Evolutionary conservation across 495 filamentous ascomycete species (phyloP), one percentile per base, ranked within the genome.

Genomic region (Aspergillus ellipticus): DNA sequence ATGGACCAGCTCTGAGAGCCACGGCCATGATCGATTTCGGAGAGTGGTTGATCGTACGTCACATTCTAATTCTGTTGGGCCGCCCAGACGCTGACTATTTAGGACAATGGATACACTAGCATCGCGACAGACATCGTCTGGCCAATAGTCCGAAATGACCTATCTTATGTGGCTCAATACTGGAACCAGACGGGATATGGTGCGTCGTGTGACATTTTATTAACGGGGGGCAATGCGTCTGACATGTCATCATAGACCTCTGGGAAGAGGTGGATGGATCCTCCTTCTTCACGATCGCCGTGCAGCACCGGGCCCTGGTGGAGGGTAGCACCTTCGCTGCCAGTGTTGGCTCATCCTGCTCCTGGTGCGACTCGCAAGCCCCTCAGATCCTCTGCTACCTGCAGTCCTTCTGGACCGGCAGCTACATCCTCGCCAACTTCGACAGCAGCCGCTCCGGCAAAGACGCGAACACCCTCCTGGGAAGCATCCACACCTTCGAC

Each of bases 211-310:
- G 4, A 24, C 9, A 4, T 17, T 21, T 24, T n/a, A n/a, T n/a
- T n/a, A n/a, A n/a, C n/a, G n/a, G n/a, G n/a, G n/a, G n/a, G n/a
- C n/a, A n/a, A n/a, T 42, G 6, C n/a, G 16, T 4, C 56, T 56
- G 15, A 56, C 47, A 6, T 6, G 33, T 21, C 0, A 0, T n/a
- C 16, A 39, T 28, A 70, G 86, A 90, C 64, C 75, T 90, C 0
- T 89, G 87, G 87, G 87, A 89, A 60, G 87, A 89, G 67, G 79
- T 87, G 1, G 66, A 75, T 10, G 82, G 81, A n/a, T 72, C 75
- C 5, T 82, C 79, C 24, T 84, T 85, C 69, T 86, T 84, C 63
- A 84, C 82, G 15, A 71, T 78, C 11, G 75, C 78, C 50, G 80
- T 79, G 2, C 78, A 82, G 42, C 72, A 79, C 42, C 74, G 73